These are phyloP conservation scores for Candida glucosophila DNA, from an alignment of 1,139 yeast species.

Conservation along the genomic window DNA sequence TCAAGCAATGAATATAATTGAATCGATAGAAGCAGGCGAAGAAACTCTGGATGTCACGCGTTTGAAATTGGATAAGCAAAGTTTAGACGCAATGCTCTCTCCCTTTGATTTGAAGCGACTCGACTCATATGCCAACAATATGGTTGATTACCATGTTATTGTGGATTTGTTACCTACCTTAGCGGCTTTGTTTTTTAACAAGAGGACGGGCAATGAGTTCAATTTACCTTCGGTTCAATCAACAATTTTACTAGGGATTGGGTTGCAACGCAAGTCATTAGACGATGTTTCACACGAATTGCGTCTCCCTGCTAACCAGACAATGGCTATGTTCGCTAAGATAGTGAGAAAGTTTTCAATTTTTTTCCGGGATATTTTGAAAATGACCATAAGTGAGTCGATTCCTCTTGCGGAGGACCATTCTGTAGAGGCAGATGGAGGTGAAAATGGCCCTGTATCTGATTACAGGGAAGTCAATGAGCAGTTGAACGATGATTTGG, in stretches of 20 bases:
- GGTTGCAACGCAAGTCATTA: slow-evolving; percentile 82
- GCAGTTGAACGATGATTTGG: slow-evolving; percentile 49
- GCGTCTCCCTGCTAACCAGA: slow-evolving; percentile 78
- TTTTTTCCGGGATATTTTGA: slow-evolving; percentile 59
- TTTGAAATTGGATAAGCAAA: too few species aligned
- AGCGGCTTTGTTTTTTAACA: slow-evolving; percentile 61
- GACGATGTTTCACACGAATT: slow-evolving; percentile 75
- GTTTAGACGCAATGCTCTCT: slow-evolving; percentile 64
- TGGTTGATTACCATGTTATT: slow-evolving; percentile 91
- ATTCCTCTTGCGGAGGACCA: slow-evolving; percentile 63
- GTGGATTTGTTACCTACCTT: slow-evolving; percentile 82
- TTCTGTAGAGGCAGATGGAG: slow-evolving; percentile 58
- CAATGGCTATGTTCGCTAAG: slow-evolving; percentile 96
- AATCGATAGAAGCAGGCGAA: slow-evolving; percentile 43
- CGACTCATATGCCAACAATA: slow-evolving; percentile 87
- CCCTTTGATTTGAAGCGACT: slow-evolving; percentile 92
- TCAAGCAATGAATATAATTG: slow-evolving; percentile 76
- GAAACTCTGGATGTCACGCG: slow-evolving; percentile 15
- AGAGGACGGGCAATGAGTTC: slow-evolving; percentile 47
- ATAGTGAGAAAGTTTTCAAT: slow-evolving; percentile 75
- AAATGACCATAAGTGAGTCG: slow-evolving; percentile 58
- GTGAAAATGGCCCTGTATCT: slow-evolving; percentile 32
- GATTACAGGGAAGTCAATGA: slow-evolving; percentile 40
- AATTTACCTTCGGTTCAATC: slow-evolving; percentile 81
- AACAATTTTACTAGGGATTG: slow-evolving; percentile 89